Conservation (phyloP, 176 grass and related monocot genomes). For the Phyllostachys edulis region DNA sequence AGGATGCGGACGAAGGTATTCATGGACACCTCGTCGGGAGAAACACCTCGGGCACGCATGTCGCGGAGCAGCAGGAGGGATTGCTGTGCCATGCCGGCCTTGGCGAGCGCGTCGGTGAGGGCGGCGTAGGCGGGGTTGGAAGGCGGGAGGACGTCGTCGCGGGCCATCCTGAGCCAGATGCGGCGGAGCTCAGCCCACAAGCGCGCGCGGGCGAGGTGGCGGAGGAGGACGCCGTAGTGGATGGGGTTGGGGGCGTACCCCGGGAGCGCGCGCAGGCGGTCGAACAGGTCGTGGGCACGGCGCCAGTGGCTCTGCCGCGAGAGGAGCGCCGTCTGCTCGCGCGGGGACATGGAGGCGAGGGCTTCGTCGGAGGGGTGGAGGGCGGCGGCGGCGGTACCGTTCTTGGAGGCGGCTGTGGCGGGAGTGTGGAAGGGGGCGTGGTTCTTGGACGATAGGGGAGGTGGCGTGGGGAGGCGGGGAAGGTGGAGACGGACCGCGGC, state of each 20-base stretch:
- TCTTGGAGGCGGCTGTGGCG: not conserved
- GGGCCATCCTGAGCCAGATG: conserved; percentile 47
- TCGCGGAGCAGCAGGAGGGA: conserved; percentile 59
- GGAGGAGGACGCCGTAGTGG: conserved; percentile 59
- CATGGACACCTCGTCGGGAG: conserved; percentile 66
- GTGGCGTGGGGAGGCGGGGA: not conserved
- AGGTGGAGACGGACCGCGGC: conserved; percentile 4
- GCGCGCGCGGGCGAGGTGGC: conserved; percentile 57
- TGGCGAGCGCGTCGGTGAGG: conserved; percentile 63
- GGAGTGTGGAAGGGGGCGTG: not conserved
- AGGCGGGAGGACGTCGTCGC: conserved; percentile 36
- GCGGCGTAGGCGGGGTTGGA: conserved; percentile 64
- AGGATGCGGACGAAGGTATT: conserved; percentile 64
- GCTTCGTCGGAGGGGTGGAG: conserved; percentile 18
- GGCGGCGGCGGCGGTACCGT: not conserved
- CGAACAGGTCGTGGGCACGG: conserved; percentile 47
- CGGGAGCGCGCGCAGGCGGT: conserved; percentile 47
- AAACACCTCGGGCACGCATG: conserved; percentile 52
- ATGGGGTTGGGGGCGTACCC: conserved; percentile 53
- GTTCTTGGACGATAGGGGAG: conserved; percentile 22
- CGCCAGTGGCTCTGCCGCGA: conserved; percentile 65
- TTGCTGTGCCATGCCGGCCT: conserved; percentile 49
- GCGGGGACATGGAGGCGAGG: conserved; percentile 43
- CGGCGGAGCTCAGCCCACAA: conserved; percentile 52
- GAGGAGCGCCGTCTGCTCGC: conserved; percentile 53